Evolutionary conservation across 228 moss, liverwort and hornwort species (phyloP), one percentile per base, ranked within the genome.

Genomic region (Sphagnum magellanicum): DNA sequence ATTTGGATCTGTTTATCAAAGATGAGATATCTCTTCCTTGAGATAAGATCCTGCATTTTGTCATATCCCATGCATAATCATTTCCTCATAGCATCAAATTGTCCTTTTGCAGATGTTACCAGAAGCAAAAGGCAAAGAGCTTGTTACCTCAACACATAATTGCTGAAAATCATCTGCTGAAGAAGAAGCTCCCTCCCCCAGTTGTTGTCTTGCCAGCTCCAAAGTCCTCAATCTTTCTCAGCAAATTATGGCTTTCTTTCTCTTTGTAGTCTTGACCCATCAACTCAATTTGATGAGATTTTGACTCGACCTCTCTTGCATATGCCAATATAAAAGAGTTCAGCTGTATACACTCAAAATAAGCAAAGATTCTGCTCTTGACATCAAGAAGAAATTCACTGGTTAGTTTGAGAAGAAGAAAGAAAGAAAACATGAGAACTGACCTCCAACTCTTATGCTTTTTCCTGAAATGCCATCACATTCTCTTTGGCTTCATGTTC

Each of bases 401-500:
- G 11, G 11, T 59, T 59, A 11, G 11, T 11, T 60, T 60, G 11
- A 11, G 15, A 60, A 60, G 15, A 11, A 60, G 15, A 60, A 60
- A 15, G 15, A 63, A 63, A 7, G 48, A 0, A 63, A 47, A 50
- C 4, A 59, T 11, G 50, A 52, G 17, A 68, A 5, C 16, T 60
- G 51, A 67, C 64, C 64, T 64, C 64, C 64, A 64, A 49, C 9
- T 65, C 15, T 51, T 53, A 64, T 59, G 51, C 64, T 11, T 70
- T 80, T 52, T 79, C 84, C 8, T 70, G 78, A 53, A 85, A 59
- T 15, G 82, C 88, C 67, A 50, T 63, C 69, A 92, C 32, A 32
- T 32, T 70, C 86, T 89, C 92, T 74, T 75, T 84, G 51, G 76
- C 58, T 63, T 86, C 86, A 67, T 82, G 78, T 67, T 78, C 62